Conservation (phyloP, 768 basidiomycete species). For the Leccinum truebloodii region DNA sequence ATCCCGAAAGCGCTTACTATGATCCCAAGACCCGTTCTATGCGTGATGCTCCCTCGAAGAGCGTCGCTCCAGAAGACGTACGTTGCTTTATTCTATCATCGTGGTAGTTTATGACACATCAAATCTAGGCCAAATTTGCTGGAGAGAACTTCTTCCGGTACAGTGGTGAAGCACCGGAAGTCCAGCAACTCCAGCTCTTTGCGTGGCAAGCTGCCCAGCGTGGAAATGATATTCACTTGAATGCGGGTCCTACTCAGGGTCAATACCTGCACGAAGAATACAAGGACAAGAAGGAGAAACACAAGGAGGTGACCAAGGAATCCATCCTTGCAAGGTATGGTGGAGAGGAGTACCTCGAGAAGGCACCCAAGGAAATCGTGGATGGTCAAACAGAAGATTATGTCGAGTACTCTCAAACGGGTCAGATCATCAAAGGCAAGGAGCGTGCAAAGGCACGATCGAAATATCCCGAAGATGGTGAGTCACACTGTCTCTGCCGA, state of each 20-base stretch:
- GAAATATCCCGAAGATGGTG: conserved; percentile 97
- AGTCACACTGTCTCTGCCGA: conserved; percentile 23
- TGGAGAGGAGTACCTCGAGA: conserved; percentile 88
- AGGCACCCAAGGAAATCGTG: conserved; percentile 88
- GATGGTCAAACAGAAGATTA: conserved; percentile 97
- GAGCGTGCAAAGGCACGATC: conserved; percentile 86
- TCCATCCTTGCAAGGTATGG: conserved; percentile 93
- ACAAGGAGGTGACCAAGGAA: conserved; percentile 85
- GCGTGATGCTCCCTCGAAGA: conserved; percentile 90
- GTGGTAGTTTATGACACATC: conserved; percentile 2
- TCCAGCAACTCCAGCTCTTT: conserved; percentile 91
- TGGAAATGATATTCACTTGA: conserved; percentile 93
- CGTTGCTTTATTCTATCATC: conserved; percentile 28
- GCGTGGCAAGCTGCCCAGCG: conserved; percentile 95
- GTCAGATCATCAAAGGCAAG: conserved; percentile 87
- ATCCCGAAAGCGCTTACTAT: conserved; percentile 95
- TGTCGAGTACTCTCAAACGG: conserved; percentile 93
- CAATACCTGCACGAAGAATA: conserved; percentile 90
- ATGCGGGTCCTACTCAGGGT: conserved; percentile 96
- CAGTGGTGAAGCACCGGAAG: conserved; percentile 90
- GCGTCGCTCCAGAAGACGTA: conserved; percentile 85
- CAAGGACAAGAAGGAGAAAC: conserved; percentile 87
- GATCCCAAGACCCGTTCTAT: conserved; percentile 99
- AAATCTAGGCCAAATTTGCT: conserved; percentile 75
- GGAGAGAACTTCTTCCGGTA: conserved; percentile 95